Evolutionary conservation across 805 yeast genomes (phyloP).

Genomic region (Candida parachauliodes): DNA sequence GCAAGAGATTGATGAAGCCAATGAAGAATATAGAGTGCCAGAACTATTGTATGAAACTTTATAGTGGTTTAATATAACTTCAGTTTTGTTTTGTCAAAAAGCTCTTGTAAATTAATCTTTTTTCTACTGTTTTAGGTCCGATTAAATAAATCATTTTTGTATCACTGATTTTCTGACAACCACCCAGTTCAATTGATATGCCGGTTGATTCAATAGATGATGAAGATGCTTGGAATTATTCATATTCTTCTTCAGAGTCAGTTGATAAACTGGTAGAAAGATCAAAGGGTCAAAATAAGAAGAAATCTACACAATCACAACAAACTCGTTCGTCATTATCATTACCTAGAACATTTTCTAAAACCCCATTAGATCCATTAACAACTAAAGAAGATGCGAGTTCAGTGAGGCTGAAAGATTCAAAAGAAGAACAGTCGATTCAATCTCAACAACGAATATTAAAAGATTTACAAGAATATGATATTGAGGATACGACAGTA

Average conservation of each 20-base stretch:
- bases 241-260: slow-evolving; percentile 16
- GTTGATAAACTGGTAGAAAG: slow-evolving; percentile 14
- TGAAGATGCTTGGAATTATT: slow-evolving; percentile 40
- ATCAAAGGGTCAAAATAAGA: background rate
- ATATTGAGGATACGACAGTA: background rate
- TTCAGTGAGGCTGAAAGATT: slow-evolving; percentile 21
- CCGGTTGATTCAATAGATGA: slow-evolving; percentile 16
- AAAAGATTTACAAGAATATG: slow-evolving; percentile 8
- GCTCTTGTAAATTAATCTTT: background rate
- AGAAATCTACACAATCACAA: slow-evolving; percentile 1
- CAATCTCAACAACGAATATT: slow-evolving; percentile 4
- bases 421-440: slow-evolving; percentile 1
- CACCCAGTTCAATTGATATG: background rate
- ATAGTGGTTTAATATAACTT: too few relatives aligned
- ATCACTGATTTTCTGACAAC: background rate
- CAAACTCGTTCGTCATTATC: slow-evolving; percentile 18
- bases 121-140: background rate
- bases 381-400: slow-evolving; percentile 51
- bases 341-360: slow-evolving; percentile 37
- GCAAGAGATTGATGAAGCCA: slow-evolving; percentile 82
- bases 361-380: slow-evolving; percentile 49
- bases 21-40: slow-evolving; percentile 68
- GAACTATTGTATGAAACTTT: slow-evolving; percentile 64
- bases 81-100: too few relatives aligned
- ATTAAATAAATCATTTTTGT: background rate